These are phyloP conservation scores for Globisporangium nagaii DNA, from an alignment of 352 stramenopile genomes.

Conservation along the genomic window DNA sequence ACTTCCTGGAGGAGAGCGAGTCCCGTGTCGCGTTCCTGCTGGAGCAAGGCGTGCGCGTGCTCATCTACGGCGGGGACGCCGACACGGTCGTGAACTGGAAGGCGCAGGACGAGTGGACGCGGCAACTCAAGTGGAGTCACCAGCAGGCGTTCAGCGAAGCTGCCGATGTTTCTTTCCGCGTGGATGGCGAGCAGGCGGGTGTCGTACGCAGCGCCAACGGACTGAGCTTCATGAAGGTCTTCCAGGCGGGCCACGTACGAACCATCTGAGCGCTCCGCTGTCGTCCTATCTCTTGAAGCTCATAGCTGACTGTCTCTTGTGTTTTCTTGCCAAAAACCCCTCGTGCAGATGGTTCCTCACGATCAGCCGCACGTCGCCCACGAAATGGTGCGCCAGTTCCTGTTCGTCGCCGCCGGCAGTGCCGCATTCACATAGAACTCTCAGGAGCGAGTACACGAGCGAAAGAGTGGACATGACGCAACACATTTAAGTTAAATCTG, in stretches of 20 bases:
- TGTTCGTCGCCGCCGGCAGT: conserved; percentile 13
- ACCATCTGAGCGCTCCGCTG: neutral
- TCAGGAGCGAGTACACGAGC: neutral
- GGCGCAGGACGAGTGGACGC: conserved; percentile 63
- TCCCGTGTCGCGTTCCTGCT: conserved; percentile 41
- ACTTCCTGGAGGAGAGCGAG: conserved; percentile 59
- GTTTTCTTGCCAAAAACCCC: neutral
- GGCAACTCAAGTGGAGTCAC: conserved; percentile 35
- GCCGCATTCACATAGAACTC: conserved; percentile 31
- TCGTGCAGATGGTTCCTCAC: conserved; percentile 64
- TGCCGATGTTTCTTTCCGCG: conserved; percentile 9
- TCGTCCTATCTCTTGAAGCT: neutral
- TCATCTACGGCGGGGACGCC: conserved; percentile 65
- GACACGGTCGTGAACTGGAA: conserved; percentile 72
- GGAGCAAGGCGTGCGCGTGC: conserved; percentile 50
- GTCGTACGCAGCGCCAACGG: conserved; percentile 35
- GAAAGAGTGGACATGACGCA: neutral
- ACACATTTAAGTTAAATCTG: conserved; percentile 12
- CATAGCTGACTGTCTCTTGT: neutral
- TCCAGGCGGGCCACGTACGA: conserved; percentile 65
- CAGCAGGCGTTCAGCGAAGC: conserved; percentile 23
- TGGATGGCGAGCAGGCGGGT: conserved; percentile 26
- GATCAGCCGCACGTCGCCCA: conserved; percentile 51
- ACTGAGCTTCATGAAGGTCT: conserved; percentile 66
- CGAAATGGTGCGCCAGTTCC: conserved; percentile 46